A percentile compares a stretch with the other conserved stretches of the same genome.
phyloP scores from a whole-genome alignment of 1,284 basidiomycete species.

The Stygiomarasmius scandens region DNA sequence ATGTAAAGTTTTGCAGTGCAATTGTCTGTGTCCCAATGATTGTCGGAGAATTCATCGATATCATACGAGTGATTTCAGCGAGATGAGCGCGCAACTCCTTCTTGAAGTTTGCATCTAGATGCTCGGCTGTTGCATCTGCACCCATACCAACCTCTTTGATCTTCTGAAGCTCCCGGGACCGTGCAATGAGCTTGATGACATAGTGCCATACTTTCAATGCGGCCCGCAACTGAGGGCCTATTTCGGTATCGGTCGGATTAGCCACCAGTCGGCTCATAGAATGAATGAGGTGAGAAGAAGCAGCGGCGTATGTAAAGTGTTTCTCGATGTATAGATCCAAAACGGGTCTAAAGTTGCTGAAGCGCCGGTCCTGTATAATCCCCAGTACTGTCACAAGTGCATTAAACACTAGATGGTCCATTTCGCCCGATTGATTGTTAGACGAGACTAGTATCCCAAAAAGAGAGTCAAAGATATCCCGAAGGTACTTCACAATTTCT shows the following conservation, averaged over 20 bases:
- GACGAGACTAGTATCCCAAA: constrained; percentile 86
- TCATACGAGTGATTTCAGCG: constrained; percentile 84
- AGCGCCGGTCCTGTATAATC: constrained; percentile 93
- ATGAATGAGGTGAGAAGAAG: constrained; percentile 80
- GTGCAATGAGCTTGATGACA: constrained; percentile 91
- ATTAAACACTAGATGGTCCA: constrained; percentile 89
- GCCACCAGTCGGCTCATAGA: constrained; percentile 86
- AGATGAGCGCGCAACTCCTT: constrained; percentile 79
- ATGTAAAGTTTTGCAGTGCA: constrained; percentile 92
- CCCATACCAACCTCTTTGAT: constrained; percentile 78
- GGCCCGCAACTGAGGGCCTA: constrained; percentile 78
- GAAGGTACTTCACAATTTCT: constrained; percentile 94
- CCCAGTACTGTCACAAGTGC: constrained; percentile 88
- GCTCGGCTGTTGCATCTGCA: constrained; percentile 79
- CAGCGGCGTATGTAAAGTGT: constrained; percentile 82
- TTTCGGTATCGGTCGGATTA: constrained; percentile 75
- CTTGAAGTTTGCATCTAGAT: constrained; percentile 86
- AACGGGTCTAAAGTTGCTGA: constrained; percentile 93
- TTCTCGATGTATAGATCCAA: constrained; percentile 92
- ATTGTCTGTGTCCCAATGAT: constrained; percentile 96
- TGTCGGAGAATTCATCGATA: constrained; percentile 78
- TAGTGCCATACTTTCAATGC: constrained; percentile 97
- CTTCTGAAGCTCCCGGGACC: constrained; percentile 87
- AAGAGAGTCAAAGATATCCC: constrained; percentile 90
- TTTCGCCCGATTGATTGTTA: constrained; percentile 75